Percentiles rank a stretch among this genome's conserved stretches.
phyloP scores from a whole-genome alignment of 2,329 filamentous ascomycete genomes.

The Fusarium pseudoanthophilum region DNA sequence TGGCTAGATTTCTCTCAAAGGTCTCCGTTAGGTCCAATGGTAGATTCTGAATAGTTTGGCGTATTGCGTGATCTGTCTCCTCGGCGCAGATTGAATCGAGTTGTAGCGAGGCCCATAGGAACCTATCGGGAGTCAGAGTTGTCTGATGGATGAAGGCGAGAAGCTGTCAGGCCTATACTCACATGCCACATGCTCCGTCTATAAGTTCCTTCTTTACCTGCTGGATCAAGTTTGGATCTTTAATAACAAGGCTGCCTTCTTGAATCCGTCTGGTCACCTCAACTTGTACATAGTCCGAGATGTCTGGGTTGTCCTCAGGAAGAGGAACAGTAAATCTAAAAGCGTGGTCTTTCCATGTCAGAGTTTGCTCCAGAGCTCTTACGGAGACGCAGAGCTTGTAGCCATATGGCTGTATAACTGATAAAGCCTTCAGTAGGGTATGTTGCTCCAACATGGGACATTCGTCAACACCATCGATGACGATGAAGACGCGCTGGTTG shows the following conservation, averaged over 20 bases:
- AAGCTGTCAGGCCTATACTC: rapidly evolving
- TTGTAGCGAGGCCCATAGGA: conserved; percentile 52
- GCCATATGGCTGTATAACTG: not conserved
- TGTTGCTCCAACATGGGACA: not conserved
- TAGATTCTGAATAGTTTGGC: conserved; percentile 45
- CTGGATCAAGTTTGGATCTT: conserved; percentile 27
- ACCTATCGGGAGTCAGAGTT: not conserved
- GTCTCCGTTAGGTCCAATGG: conserved; percentile 47
- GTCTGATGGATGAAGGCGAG: rapidly evolving
- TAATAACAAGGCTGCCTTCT: conserved; percentile 8
- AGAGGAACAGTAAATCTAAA: not conserved
- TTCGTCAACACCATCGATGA: conserved; percentile 38
- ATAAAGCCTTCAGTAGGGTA: not conserved
- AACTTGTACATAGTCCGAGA: conserved; percentile 27
- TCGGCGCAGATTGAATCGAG: conserved; percentile 49
- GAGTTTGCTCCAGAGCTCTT: rapidly evolving
- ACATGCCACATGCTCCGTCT: conserved; percentile 49
- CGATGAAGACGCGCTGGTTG: not conserved
- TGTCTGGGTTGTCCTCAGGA: conserved; percentile 42
- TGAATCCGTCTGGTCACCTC: conserved; percentile 24
- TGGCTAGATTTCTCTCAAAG: conserved; percentile 46
- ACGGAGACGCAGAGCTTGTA: conserved; percentile 5
- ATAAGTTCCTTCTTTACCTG: conserved; percentile 39
- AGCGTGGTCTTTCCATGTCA: not conserved
- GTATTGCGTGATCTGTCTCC: conserved; percentile 51